phyloP scores from a whole-genome alignment of 257 asterid species.

The Misopates orontium region DNA sequence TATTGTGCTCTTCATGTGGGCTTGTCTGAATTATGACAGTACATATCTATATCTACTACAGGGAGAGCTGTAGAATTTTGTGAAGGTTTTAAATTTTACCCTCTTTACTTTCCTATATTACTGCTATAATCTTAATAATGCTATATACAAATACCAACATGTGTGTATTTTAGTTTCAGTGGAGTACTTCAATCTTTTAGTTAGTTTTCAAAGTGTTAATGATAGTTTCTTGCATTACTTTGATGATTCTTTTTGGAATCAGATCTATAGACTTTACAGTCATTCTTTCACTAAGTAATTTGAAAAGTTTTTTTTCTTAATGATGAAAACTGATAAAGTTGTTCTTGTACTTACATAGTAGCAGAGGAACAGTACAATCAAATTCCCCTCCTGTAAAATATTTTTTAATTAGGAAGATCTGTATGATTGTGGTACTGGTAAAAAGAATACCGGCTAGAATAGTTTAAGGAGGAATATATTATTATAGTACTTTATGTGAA shows the following conservation, averaged over 20 bases:
- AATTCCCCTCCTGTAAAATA: no score
- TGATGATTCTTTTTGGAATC: no score
- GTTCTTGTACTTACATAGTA: no score
- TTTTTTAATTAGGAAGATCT: no score
- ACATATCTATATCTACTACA: constrained; percentile 37
- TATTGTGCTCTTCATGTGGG: constrained; percentile 48
- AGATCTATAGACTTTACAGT: no score
- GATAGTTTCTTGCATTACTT: constrained; percentile 10
- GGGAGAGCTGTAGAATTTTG: constrained; percentile 36
- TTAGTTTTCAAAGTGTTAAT: constrained; percentile 10
- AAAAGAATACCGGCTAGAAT: neutral
- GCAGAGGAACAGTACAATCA: no score
- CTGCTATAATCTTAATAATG: constrained; percentile 31
- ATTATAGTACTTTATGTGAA: constrained; percentile 17
- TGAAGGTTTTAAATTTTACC: constrained; percentile 26
- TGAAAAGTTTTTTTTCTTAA: no score
- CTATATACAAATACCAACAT: constrained; percentile 38
- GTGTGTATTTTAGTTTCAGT: constrained; percentile 20
- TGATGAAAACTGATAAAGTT: no score
- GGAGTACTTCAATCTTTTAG: constrained; percentile 15
- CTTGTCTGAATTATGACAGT: constrained; percentile 35
- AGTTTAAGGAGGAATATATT: constrained; percentile 11
- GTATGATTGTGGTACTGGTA: neutral
- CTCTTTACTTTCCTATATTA: constrained; percentile 18
- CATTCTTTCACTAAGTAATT: no score